phyloP scores from a whole-genome alignment of 805 yeast genomes.

The Candida suzukii region DNA sequence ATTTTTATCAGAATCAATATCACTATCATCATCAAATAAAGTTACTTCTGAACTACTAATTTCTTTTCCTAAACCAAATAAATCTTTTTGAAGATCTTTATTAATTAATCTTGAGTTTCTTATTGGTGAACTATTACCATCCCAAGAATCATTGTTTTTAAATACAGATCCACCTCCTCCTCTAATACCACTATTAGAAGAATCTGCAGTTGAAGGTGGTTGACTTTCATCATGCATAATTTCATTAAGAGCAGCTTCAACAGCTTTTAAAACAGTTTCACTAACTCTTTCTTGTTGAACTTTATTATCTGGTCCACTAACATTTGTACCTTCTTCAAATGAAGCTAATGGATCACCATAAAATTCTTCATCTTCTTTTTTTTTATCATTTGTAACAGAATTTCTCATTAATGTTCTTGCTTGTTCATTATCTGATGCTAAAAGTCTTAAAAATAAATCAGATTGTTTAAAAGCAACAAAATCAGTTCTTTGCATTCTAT shows the following conservation, averaged over 20 bases:
- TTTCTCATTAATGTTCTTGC: background rate
- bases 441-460: slow-evolving; percentile 42
- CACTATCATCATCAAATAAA: background rate
- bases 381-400: background rate
- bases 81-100: slow-evolving; percentile 23
- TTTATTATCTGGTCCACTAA: slow-evolving; percentile 25
- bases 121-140: background rate
- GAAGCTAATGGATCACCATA: slow-evolving; percentile 26
- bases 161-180: background rate
- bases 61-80: slow-evolving; percentile 20
- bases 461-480: slow-evolving; percentile 58
- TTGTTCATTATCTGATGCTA: slow-evolving; percentile 32
- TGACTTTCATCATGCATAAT: slow-evolving; percentile 33
- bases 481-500: slow-evolving; percentile 43
- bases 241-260: slow-evolving; percentile 60
- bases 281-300: slow-evolving; percentile 31
- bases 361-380: slow-evolving; percentile 16
- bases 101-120: slow-evolving; percentile 19
- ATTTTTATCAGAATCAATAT: background rate
- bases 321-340: slow-evolving; percentile 21
- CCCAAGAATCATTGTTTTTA: background rate
- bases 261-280: slow-evolving; percentile 47
- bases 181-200: background rate
- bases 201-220: background rate
- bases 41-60: background rate